Conservation (phyloP, 495 filamentous ascomycete genomes). For the Thermothielavioides terrestris region DNA sequence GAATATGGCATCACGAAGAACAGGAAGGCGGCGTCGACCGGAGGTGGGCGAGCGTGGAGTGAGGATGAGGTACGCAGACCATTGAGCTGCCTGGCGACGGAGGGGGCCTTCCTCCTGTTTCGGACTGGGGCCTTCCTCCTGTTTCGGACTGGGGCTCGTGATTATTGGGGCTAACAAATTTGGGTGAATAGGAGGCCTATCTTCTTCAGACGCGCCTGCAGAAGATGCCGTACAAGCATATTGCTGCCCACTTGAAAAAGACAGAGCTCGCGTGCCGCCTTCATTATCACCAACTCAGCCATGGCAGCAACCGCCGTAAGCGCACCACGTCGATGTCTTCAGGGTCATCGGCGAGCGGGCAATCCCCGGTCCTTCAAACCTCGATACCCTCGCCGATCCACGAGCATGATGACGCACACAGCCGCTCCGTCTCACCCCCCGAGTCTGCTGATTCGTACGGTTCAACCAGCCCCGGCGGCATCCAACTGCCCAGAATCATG, state of each 20-base stretch:
- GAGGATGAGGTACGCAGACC: constrained; percentile 59
- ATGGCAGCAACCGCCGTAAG: constrained; percentile 67
- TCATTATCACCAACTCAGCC: constrained; percentile 76
- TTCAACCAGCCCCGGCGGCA: constrained; percentile 28
- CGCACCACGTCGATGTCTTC: constrained; percentile 56
- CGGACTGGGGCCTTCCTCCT: too few species aligned
- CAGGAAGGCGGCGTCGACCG: constrained; percentile 57
- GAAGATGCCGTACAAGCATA: constrained; percentile 86
- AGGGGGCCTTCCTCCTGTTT: too few species aligned
- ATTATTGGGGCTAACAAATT: constrained; percentile 11
- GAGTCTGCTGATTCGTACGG: constrained; percentile 30
- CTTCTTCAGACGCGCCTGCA: constrained; percentile 73
- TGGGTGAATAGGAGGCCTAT: constrained; percentile 58
- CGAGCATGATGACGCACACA: constrained; percentile 25
- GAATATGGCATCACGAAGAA: constrained; percentile 49
- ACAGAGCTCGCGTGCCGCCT: constrained; percentile 78
- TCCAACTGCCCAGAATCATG: constrained; percentile 42
- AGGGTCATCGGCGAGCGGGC: constrained; percentile 38
- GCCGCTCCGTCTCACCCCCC: constrained; percentile 32
- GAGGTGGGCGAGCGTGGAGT: constrained; percentile 67
- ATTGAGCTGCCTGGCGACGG: too few species aligned
- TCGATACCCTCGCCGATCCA: constrained; percentile 41
- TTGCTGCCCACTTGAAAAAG: constrained; percentile 73
- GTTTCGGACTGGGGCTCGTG: not conserved
- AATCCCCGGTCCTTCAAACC: constrained; percentile 38